Evolutionary conservation across 768 basidiomycete species (phyloP), one percentile per base, ranked within the genome.

Genomic region (Podaxis pistillaris): DNA sequence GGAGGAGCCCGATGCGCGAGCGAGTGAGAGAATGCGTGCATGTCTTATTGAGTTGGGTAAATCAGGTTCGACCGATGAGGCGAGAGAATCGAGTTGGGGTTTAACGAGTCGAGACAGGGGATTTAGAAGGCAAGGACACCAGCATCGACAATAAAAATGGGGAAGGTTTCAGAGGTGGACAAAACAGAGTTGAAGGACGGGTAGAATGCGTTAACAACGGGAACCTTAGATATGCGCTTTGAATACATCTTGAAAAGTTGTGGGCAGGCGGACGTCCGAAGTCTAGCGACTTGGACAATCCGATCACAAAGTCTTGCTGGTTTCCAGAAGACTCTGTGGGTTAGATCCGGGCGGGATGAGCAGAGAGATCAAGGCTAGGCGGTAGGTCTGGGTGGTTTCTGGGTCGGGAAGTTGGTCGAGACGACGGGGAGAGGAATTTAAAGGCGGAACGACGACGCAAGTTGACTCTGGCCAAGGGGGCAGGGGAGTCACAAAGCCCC

Each of bases 1-100:
- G 86, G 84, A 49, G 87, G 85, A 41, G 87, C 89, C 79, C 90
- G 78, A 72, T 90, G 89, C 78, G 90, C 83, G 60, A 90, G 75
- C 9, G 86, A 74, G 59, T 83, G 79, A 1, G 74, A 67, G n/a
- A 79, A 60, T 13, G 76, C 72, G 72, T 81, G 77, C 80, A 81
- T 81, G 66, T 60, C 60, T 64, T 61, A 65, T 64, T 66, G 67
- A 63, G 64, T 65, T 75, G 73, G 74, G 74, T 67, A 67, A 72
- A 58, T 49, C 26, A 58, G 73, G 58, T 69, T 70, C 36, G 58
- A 64, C 40, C 64, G 63, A 69, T 65, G 63, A 69, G 69, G 71
- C 71, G 65, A 65, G 33, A 44, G 33, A 44, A 63, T 65, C 53
- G 72, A 71, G 70, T 56, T 61, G 67, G 64, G 72, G 72, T 73